Conservation (phyloP, 768 basidiomycete species). For the Leccinellum rugosiceps region DNA sequence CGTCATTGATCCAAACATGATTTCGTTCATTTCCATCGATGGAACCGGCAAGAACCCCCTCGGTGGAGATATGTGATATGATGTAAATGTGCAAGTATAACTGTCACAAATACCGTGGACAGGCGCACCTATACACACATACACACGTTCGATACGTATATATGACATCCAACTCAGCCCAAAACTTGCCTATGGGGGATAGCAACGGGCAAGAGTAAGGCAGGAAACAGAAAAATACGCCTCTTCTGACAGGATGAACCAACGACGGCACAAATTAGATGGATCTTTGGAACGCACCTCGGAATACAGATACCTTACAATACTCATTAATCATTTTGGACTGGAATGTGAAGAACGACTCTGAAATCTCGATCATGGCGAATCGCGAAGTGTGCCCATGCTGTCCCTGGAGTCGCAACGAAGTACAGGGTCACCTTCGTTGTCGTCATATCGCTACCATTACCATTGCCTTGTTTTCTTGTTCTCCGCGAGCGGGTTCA, state of each 20-base stretch:
- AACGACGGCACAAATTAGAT: background rate
- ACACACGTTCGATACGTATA: background rate
- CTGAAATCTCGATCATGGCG: background rate
- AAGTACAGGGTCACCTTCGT: background rate
- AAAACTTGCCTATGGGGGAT: background rate
- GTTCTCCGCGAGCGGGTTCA: background rate
- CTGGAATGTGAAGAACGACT: background rate
- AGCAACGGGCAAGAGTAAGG: background rate
- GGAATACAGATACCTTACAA: background rate
- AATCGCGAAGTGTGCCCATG: background rate
- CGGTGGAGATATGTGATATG: background rate
- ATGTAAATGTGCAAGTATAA: background rate
- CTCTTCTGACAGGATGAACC: background rate
- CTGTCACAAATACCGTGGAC: background rate
- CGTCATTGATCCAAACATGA: background rate
- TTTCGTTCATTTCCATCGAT: background rate
- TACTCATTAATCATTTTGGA: background rate
- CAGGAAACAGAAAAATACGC: background rate
- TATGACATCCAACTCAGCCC: background rate
- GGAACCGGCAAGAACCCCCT: background rate
- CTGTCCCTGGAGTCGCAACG: background rate
- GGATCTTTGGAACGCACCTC: background rate
- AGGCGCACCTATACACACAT: background rate
- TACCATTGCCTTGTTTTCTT: background rate
- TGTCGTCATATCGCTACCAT: background rate